These are phyloP conservation scores for Mrakia hoshinonis DNA, from an alignment of 768 basidiomycete genomes.

Conservation along the genomic window DNA sequence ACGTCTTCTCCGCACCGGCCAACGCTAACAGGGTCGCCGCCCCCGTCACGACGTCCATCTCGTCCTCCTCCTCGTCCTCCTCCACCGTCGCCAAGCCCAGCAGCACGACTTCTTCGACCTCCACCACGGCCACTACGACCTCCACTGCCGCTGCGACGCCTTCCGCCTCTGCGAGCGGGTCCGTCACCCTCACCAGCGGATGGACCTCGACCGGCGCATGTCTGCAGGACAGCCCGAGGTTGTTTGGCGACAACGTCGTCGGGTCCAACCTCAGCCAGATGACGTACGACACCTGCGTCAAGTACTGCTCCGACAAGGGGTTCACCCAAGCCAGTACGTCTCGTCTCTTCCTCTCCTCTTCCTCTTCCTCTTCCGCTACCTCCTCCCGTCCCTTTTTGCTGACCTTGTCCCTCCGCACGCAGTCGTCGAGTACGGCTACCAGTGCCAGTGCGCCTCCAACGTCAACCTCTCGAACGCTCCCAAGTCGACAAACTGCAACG, in stretches of 20 bases:
- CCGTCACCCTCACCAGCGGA: not conserved
- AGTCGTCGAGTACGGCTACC: not conserved
- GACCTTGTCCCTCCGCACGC: too few relatives aligned
- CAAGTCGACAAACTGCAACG: conserved; percentile 23
- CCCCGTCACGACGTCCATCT: not conserved
- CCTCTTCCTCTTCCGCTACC: too few relatives aligned
- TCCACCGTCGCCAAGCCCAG: too few relatives aligned
- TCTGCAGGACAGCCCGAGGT: not conserved
- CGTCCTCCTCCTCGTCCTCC: not conserved
- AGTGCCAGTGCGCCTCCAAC: conserved; percentile 1
- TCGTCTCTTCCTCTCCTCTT: too few relatives aligned
- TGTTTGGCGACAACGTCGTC: not conserved
- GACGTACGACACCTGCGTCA: too few relatives aligned
- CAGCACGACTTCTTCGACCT: not conserved
- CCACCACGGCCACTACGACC: not conserved
- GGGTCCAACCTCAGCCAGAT: too few relatives aligned
- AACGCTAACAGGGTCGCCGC: not conserved
- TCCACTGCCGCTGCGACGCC: not conserved
- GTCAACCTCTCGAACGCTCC: conserved; percentile 8
- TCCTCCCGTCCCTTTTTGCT: too few relatives aligned
- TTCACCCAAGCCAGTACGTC: too few relatives aligned
- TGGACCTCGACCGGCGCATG: not conserved
- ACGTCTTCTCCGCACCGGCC: not conserved
- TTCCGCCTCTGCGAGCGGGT: not conserved
- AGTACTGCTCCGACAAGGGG: too few relatives aligned